Conservation (phyloP, 768 basidiomycete species). For the Suillus subluteus region DNA sequence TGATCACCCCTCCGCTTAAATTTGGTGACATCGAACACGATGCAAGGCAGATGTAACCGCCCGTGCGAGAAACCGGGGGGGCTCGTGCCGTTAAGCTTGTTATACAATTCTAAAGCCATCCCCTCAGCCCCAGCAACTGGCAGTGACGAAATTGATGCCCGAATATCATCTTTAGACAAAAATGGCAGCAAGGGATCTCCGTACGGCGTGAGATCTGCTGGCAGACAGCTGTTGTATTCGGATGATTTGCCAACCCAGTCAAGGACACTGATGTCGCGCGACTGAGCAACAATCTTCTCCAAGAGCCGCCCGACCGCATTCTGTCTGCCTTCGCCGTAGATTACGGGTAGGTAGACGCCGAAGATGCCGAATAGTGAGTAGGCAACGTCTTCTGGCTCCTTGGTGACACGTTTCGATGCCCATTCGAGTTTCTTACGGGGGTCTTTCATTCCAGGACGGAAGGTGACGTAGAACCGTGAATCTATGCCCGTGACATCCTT, state of each 20-base stretch:
- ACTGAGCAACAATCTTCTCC: neutral
- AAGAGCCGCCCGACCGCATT: neutral
- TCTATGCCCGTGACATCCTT: neutral
- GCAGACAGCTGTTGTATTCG: neutral
- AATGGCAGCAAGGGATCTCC: neutral
- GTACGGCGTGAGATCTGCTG: neutral
- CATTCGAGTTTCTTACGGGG: neutral
- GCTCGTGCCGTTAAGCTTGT: neutral
- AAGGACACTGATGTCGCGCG: neutral
- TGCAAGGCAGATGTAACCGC: neutral
- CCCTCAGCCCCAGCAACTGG: neutral
- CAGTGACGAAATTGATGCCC: neutral
- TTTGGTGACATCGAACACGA: neutral
- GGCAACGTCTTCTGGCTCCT: neutral
- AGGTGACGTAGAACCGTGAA: neutral
- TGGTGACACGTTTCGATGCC: neutral
- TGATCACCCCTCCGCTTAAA: neutral
- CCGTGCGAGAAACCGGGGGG: neutral
- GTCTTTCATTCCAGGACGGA: neutral
- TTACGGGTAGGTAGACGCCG: neutral
- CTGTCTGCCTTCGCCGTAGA: neutral
- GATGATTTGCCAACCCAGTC: conserved; percentile 2
- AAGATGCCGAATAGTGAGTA: neutral
- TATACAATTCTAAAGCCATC: neutral
- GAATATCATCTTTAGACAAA: neutral